phyloP scores from a whole-genome alignment of 2,329 filamentous ascomycete species.

The Colletotrichum siamense region DNA sequence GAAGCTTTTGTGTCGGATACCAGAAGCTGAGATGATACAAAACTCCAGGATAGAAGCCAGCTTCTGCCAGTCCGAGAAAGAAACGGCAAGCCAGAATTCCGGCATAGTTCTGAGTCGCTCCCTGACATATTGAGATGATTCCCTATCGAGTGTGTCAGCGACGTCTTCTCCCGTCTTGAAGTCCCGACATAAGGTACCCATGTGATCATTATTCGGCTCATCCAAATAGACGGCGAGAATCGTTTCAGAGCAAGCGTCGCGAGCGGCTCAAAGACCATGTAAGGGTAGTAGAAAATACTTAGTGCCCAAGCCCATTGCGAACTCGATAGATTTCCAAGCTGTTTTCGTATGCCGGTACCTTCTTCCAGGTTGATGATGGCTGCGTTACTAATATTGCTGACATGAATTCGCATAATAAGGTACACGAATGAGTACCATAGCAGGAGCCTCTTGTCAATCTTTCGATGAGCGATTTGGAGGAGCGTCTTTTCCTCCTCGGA shows the following conservation, averaged over 20 bases:
- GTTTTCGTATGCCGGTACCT: conserved; percentile 28
- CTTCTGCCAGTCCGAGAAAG: conserved; percentile 31
- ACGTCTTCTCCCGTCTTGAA: not conserved
- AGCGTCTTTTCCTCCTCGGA: not conserved
- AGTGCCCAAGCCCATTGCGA: conserved; percentile 29
- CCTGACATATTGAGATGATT: conserved; percentile 27
- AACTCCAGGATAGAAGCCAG: conserved; percentile 33
- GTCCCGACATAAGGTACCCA: conserved; percentile 16
- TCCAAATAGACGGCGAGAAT: conserved; percentile 27
- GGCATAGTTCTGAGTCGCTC: conserved; percentile 27
- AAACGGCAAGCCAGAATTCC: conserved; percentile 31
- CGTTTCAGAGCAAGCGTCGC: conserved; percentile 28
- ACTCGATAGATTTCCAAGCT: conserved; percentile 27
- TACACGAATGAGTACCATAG: conserved; percentile 29
- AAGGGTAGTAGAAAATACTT: conserved; percentile 30
- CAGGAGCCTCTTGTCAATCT: conserved; percentile 28
- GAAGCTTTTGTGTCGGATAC: conserved; percentile 35
- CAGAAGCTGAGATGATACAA: conserved; percentile 34
- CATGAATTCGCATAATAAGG: conserved; percentile 29
- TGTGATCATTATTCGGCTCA: conserved; percentile 30
- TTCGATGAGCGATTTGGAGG: conserved; percentile 24
- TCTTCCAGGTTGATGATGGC: conserved; percentile 32
- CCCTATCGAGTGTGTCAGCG: conserved; percentile 1
- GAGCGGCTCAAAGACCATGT: conserved; percentile 30
- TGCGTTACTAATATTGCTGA: conserved; percentile 30